phyloP scores from a whole-genome alignment of 306 rosid genomes.

The Cicer chorassanicum region DNA sequence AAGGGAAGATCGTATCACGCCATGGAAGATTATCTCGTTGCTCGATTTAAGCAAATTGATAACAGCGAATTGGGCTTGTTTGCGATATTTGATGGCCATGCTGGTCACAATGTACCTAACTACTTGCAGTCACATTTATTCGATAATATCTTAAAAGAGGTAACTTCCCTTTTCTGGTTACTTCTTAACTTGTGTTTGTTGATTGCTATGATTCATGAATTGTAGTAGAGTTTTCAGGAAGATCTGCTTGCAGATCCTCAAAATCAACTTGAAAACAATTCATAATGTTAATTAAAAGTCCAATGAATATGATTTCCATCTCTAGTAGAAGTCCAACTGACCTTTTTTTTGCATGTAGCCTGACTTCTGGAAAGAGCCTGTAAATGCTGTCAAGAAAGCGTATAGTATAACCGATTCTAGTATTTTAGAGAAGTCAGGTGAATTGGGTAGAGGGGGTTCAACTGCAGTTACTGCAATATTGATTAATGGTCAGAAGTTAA shows the following conservation, averaged over 20 bases:
- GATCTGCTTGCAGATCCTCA: constrained; percentile 30
- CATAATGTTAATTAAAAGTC: constrained; percentile 34
- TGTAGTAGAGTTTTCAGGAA: constrained; percentile 21
- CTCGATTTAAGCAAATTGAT: constrained; percentile 76
- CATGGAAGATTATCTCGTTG: constrained; percentile 94
- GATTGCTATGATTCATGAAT: constrained; percentile 16
- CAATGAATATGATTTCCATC: constrained; percentile 38
- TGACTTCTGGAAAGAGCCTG: constrained; percentile 82
- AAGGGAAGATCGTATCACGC: constrained; percentile 79
- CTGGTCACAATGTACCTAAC: constrained; percentile 79
- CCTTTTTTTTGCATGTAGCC: constrained; percentile 55
- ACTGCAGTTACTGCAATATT: constrained; percentile 97
- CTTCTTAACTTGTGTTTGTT: constrained; percentile 12
- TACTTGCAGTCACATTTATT: constrained; percentile 78
- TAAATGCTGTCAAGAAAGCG: constrained; percentile 71
- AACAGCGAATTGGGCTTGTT: constrained; percentile 87
- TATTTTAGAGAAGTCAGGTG: constrained; percentile 77
- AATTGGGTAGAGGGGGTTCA: constrained; percentile 94
- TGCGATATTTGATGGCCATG: constrained; percentile 96
- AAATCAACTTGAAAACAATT: constrained; percentile 21
- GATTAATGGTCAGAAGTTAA: constrained; percentile 75
- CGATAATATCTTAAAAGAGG: constrained; percentile 86
- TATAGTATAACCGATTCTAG: constrained; percentile 70
- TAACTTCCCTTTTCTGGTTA: constrained; percentile 42
- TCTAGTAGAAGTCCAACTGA: constrained; percentile 28